Evolutionary conservation across 192 early-diverging fungal genomes (phyloP).

Genomic region (Coemansia sp.): DNA sequence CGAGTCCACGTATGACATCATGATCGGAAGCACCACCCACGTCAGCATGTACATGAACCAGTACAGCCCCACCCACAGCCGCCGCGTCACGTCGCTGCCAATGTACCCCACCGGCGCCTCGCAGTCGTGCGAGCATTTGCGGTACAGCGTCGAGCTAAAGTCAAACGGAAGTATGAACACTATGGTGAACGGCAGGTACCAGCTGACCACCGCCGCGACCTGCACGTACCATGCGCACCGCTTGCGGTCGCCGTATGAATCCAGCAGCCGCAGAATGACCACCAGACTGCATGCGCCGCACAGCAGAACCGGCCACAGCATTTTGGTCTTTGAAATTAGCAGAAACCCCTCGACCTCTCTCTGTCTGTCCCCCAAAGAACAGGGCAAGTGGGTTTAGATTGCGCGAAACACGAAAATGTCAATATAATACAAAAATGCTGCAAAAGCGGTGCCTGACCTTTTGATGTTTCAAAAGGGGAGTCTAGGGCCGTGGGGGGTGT

Average conservation of each 20-base stretch:
- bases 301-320: conserved; percentile 50
- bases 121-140: conserved; percentile 63
- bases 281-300: conserved; percentile 51
- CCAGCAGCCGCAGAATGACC: conserved; percentile 58
- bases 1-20: conserved; percentile 80
- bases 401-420: too few species aligned
- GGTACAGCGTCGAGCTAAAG: conserved; percentile 73
- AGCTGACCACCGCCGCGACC: conserved; percentile 66
- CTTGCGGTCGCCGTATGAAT: conserved; percentile 73
- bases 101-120: conserved; percentile 77
- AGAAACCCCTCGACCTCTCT: too few species aligned
- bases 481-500: too few species aligned
- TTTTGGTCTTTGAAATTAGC: not conserved
- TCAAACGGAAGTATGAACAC: conserved; percentile 87
- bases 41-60: conserved; percentile 87
- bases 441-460: too few species aligned
- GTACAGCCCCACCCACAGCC: conserved; percentile 81
- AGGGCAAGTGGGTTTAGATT: too few species aligned
- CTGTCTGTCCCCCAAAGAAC: too few species aligned
- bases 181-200: conserved; percentile 90
- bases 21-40: conserved; percentile 78
- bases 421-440: too few species aligned
- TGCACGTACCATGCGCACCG: conserved; percentile 83
- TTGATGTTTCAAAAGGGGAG: too few species aligned
- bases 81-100: conserved; percentile 59